A percentile compares a stretch with the other conserved stretches of the same genome.
phyloP scores from a whole-genome alignment of 2,329 filamentous ascomycete genomes.

The Hyphodiscus sp. region DNA sequence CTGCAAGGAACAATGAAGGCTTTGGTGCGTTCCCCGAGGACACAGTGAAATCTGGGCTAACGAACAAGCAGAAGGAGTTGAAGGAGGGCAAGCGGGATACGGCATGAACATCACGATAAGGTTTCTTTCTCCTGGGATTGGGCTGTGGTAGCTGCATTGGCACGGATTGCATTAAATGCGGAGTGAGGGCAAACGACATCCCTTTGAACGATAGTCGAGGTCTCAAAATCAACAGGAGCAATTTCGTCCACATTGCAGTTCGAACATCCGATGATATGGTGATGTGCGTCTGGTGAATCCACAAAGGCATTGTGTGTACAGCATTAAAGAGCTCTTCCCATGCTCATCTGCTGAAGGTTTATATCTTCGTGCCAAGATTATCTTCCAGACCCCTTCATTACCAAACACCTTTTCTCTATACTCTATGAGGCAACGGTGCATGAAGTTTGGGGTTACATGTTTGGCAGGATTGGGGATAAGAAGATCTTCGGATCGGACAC shows the following conservation, averaged over 20 bases:
- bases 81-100: conserved; percentile 91
- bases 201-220: conserved; percentile 23
- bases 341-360: conserved; percentile 41
- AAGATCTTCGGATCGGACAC: background rate
- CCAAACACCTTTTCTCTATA: conserved; percentile 53
- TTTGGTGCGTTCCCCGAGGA: conserved; percentile 51
- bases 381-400: conserved; percentile 45
- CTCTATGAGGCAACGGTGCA: conserved; percentile 51
- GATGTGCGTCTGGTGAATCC: conserved; percentile 9
- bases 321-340: conserved; percentile 35
- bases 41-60: conserved; percentile 7
- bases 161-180: conserved; percentile 20
- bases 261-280: conserved; percentile 1
- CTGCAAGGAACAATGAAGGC: conserved; percentile 98
- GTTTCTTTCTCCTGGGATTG: conserved; percentile 20
- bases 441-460: conserved; percentile 55
- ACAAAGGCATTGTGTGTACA: conserved; percentile 45
- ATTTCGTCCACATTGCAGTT: conserved; percentile 12
- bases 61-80: conserved; percentile 74
- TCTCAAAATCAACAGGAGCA: conserved; percentile 25
- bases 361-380: conserved; percentile 44
- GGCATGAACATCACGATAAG: conserved; percentile 50
- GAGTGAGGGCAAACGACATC: conserved; percentile 17
- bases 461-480: background rate
- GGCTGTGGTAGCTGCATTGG: conserved; percentile 26